Conservation (phyloP, 2,329 filamentous ascomycete species). For the Zymoseptoria ardabiliae region DNA sequence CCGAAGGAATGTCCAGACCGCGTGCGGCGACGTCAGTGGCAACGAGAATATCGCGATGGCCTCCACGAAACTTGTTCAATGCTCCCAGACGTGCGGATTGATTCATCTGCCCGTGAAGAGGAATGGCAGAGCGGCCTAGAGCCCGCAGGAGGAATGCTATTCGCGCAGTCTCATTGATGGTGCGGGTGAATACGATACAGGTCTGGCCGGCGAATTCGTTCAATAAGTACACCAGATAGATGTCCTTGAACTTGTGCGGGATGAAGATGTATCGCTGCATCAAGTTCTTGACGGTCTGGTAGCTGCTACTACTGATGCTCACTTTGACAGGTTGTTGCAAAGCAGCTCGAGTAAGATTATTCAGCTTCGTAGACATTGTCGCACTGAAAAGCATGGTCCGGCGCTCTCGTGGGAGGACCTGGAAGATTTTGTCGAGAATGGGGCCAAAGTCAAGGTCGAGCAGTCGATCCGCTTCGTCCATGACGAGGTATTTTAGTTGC, state of each 20-base stretch:
- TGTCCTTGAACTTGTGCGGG: constrained; percentile 79
- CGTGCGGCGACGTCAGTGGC: constrained; percentile 91
- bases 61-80: constrained; percentile 79
- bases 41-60: constrained; percentile 76
- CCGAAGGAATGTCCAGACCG: constrained; percentile 87
- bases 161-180: constrained; percentile 83
- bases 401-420: constrained; percentile 70
- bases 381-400: constrained; percentile 87
- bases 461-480: constrained; percentile 89
- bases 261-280: constrained; percentile 82
- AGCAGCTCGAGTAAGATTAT: constrained; percentile 82
- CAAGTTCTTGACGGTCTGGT: constrained; percentile 85
- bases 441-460: constrained; percentile 93
- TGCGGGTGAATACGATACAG: constrained; percentile 84
- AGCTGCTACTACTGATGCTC: constrained; percentile 72
- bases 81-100: constrained; percentile 82
- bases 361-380: constrained; percentile 89
- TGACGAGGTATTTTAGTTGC: constrained; percentile 77
- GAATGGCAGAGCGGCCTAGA: constrained; percentile 84
- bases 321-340: constrained; percentile 78
- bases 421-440: constrained; percentile 85
- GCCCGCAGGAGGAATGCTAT: constrained; percentile 74
- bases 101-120: constrained; percentile 83
- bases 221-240: constrained; percentile 76
- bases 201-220: constrained; percentile 84